Percentiles rank a stretch among this genome's conserved stretches.
Conservation (phyloP, 352 stramenopile genomes). For the Blastocystis sp. region DNA sequence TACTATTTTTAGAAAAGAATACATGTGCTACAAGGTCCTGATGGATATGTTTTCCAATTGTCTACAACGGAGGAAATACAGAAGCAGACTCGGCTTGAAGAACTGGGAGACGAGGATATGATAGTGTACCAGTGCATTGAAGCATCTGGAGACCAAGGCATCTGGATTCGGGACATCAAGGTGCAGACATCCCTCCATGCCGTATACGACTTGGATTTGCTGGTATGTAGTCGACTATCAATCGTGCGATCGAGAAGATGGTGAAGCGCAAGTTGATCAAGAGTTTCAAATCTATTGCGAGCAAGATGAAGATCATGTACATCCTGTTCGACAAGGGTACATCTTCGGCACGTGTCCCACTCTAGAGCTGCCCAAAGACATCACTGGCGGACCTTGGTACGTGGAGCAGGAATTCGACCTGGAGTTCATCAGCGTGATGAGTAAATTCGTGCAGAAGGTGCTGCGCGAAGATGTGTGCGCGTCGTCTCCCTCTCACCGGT, state of each 20-base stretch:
- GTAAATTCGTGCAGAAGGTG: slow-evolving; percentile 84
- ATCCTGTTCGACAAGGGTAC: slow-evolving; percentile 87
- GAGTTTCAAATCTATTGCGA: slow-evolving; percentile 94
- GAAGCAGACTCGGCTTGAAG: slow-evolving; percentile 16
- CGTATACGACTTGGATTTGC: slow-evolving; percentile 63
- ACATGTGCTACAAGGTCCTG: slow-evolving; percentile 23
- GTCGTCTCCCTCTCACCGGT: slow-evolving; percentile 68
- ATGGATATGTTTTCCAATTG: slow-evolving; percentile 76
- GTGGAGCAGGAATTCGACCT: slow-evolving; percentile 97
- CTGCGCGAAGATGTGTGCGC: slow-evolving; percentile 65
- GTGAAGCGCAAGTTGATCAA: slow-evolving; percentile 93
- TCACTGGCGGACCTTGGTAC: slow-evolving; percentile 98
- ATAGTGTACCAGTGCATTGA: slow-evolving; percentile 87
- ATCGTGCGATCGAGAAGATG: slow-evolving; percentile 92
- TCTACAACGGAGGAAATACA: slow-evolving; percentile 60
- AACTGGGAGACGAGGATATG: slow-evolving; percentile 62
- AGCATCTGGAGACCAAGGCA: slow-evolving; percentile 88
- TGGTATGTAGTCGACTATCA: slow-evolving; percentile 81
- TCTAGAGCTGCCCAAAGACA: slow-evolving; percentile 86
- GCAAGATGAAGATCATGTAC: slow-evolving; percentile 99
- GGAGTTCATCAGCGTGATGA: slow-evolving; percentile 93
- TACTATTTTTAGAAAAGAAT: slow-evolving; percentile 31
- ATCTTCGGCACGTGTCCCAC: neutral
- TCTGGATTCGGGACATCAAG: slow-evolving; percentile 97
- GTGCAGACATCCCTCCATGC: slow-evolving; percentile 87